Conservation (phyloP, 257 asterid genomes). For the Mentha longifolia region DNA sequence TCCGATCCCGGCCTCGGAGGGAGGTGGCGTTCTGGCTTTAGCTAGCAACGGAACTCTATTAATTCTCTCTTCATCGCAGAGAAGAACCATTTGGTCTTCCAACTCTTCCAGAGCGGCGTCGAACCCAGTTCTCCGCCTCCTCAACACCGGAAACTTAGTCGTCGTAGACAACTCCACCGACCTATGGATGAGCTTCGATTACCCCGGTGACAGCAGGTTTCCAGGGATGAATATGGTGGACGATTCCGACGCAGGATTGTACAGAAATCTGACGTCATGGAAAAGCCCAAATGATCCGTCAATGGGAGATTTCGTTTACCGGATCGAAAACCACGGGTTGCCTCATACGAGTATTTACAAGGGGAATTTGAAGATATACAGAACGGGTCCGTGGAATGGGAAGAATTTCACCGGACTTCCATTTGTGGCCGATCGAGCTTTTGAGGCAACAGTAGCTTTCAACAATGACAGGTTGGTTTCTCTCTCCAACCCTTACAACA, state of each 20-base stretch:
- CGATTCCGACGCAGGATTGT: not conserved
- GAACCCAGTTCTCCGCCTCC: slow-evolving; percentile 21
- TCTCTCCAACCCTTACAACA: not conserved
- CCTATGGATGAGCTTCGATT: slow-evolving; percentile 33
- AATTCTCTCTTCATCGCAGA: slow-evolving; percentile 12
- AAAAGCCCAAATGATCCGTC: slow-evolving; percentile 28
- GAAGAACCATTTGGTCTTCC: slow-evolving; percentile 10
- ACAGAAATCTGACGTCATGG: slow-evolving; percentile 29
- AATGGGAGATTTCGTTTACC: slow-evolving; percentile 6
- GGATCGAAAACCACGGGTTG: slow-evolving; percentile 25
- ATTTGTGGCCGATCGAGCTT: too few species aligned
- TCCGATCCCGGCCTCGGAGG: not conserved
- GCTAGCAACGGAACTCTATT: slow-evolving; percentile 25
- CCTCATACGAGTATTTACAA: not conserved
- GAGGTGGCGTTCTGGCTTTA: slow-evolving; percentile 13
- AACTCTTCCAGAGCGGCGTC: slow-evolving; percentile 12
- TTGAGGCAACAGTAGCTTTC: not conserved
- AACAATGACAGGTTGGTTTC: not conserved
- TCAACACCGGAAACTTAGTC: slow-evolving; percentile 33
- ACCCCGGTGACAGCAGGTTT: slow-evolving; percentile 25
- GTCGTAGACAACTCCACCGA: slow-evolving; percentile 7
- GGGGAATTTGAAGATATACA: not conserved
- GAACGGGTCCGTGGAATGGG: slow-evolving; percentile 26
- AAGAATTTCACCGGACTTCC: not conserved
- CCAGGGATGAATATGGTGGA: slow-evolving; percentile 31